These are phyloP conservation scores for Talaromyces sp. DNA, from an alignment of 2,329 filamentous ascomycete genomes.

Conservation along the genomic window DNA sequence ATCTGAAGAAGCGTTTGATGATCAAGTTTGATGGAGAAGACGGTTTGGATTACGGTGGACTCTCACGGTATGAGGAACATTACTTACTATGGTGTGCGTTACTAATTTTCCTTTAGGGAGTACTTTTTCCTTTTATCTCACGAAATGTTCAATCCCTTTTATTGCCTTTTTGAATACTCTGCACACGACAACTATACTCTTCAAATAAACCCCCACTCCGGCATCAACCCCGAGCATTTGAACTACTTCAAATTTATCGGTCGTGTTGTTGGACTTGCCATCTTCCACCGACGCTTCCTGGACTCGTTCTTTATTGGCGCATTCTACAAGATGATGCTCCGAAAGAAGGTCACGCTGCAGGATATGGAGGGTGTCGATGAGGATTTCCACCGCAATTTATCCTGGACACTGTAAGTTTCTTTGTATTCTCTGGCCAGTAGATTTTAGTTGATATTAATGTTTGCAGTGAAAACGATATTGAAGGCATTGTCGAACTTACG, in stretches of 20 bases:
- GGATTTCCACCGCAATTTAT: conserved; percentile 91
- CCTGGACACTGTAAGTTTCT: conserved; percentile 75
- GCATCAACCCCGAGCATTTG: conserved; percentile 97
- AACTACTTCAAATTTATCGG: conserved; percentile 99
- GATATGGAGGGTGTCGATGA: conserved; percentile 99
- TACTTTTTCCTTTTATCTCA: conserved; percentile 99
- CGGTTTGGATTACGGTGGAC: conserved; percentile 92
- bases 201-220: conserved; percentile 98
- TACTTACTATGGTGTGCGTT: neutral
- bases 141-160: conserved; percentile 99
- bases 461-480: conserved; percentile 81
- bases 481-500: conserved; percentile 87
- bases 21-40: conserved; percentile 99
- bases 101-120: conserved; percentile 55
- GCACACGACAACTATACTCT: conserved; percentile 99
- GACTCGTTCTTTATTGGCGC: conserved; percentile 99
- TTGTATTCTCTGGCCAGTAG: neutral
- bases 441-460: conserved; percentile 20
- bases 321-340: conserved; percentile 98
- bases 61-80: conserved; percentile 59
- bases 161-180: conserved; percentile 98
- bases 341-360: conserved; percentile 82
- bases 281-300: conserved; percentile 95
- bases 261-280: conserved; percentile 90
- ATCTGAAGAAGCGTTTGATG: conserved; percentile 97